Percentiles rank a stretch among this genome's conserved stretches.
These are phyloP conservation scores for Nothophaeocryptopus gaeumannii DNA, from an alignment of 2,329 filamentous ascomycete species.

Conservation along the genomic window DNA sequence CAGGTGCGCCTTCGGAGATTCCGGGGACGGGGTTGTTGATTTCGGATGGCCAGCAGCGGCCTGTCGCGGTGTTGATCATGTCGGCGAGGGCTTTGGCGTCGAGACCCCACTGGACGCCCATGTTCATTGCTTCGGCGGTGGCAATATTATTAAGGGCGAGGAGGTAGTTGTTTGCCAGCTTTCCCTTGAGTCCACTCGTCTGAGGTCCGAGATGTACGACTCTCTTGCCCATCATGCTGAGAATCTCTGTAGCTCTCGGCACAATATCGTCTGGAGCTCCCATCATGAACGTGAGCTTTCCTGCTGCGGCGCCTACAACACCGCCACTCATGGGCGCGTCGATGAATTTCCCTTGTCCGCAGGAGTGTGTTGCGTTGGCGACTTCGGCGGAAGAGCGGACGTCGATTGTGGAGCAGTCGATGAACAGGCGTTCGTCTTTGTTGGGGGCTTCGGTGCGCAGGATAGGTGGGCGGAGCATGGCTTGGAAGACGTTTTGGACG, in stretches of 20 bases:
- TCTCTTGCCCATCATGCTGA: constrained; percentile 80
- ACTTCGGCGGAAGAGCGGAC: constrained; percentile 78
- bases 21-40: constrained; percentile 92
- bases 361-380: constrained; percentile 65
- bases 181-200: constrained; percentile 82
- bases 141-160: constrained; percentile 88
- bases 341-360: constrained; percentile 72
- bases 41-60: constrained; percentile 94
- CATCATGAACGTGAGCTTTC: constrained; percentile 93
- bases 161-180: constrained; percentile 96
- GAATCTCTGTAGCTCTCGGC: constrained; percentile 62
- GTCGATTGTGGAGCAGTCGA: constrained; percentile 97
- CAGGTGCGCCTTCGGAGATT: constrained; percentile 73
- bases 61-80: constrained; percentile 90
- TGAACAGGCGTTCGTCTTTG: constrained; percentile 68
- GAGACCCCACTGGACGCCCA: constrained; percentile 62
- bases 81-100: constrained; percentile 68
- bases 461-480: constrained; percentile 63
- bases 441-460: constrained; percentile 49
- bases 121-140: constrained; percentile 64
- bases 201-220: constrained; percentile 83
- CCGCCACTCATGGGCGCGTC: constrained; percentile 97
- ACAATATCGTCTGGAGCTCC: constrained; percentile 64
- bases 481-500: constrained; percentile 76
- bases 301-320: constrained; percentile 83